Conservation (phyloP, 2,329 filamentous ascomycete species). For the Aspergillus fumigatiaffinis region DNA sequence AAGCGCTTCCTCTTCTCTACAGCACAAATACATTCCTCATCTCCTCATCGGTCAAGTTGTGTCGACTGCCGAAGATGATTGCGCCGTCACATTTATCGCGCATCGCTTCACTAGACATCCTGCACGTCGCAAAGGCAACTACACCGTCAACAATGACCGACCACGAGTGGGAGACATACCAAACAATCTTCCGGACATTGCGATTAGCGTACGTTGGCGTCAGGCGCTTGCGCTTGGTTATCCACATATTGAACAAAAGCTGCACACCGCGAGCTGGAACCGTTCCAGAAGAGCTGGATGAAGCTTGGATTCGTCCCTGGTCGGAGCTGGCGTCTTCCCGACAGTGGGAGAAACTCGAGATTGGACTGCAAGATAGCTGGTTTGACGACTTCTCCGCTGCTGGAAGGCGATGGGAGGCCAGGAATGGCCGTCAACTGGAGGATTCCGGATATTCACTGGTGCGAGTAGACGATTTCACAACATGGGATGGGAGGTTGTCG, state of each 20-base stretch:
- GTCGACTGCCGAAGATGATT: conserved; percentile 1
- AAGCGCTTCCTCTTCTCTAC: conserved; percentile 3
- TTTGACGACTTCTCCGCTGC: neutral
- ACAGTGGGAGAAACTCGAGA: conserved; percentile 1
- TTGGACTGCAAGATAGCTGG: conserved; percentile 3
- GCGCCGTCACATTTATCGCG: conserved; percentile 1
- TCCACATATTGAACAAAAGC: conserved; percentile 3
- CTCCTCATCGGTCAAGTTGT: conserved; percentile 1
- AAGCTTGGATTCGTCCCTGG: conserved; percentile 3
- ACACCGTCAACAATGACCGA: conserved; percentile 3
- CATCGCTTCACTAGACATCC: neutral
- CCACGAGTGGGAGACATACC: neutral
- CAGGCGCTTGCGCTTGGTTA: neutral
- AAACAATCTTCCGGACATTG: neutral
- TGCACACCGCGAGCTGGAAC: conserved; percentile 2
- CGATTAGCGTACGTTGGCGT: conserved; percentile 1
- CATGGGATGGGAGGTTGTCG: conserved; percentile 3
- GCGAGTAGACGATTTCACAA: conserved; percentile 3
- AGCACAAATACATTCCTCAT: conserved; percentile 1
- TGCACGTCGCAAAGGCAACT: conserved; percentile 1
- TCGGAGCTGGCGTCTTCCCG: conserved; percentile 1
- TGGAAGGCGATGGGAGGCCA: neutral
- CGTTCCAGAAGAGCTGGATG: conserved; percentile 1
- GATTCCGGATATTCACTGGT: neutral
- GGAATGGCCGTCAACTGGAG: neutral